Evolutionary conservation across 2,329 filamentous ascomycete genomes (phyloP).

Genomic region (Aspergillus vadensis): DNA sequence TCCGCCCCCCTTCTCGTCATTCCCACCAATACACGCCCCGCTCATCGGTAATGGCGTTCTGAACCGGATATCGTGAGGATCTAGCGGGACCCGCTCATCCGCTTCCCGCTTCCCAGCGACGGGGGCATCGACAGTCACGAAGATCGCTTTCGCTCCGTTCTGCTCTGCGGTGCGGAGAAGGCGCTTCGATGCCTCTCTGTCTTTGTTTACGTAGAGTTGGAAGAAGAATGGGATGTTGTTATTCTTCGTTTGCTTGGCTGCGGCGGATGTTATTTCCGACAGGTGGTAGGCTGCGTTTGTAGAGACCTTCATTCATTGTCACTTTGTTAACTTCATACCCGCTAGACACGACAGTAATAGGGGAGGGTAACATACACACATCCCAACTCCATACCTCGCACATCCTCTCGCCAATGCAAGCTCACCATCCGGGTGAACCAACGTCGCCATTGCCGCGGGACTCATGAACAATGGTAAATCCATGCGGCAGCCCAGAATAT

Average conservation of each 20-base stretch:
- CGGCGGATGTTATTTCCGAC: constrained; percentile 54
- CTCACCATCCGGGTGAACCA: constrained; percentile 68
- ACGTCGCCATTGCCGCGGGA: constrained; percentile 64
- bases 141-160: constrained; percentile 48
- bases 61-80: constrained; percentile 47
- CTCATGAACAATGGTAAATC: constrained; percentile 64
- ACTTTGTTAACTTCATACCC: background rate
- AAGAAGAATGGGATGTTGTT: constrained; percentile 49
- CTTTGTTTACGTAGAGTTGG: constrained; percentile 58
- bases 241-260: constrained; percentile 29
- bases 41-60: constrained; percentile 49
- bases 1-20: constrained; percentile 58
- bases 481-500: constrained; percentile 57
- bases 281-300: constrained; percentile 64
- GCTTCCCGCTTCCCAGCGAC: constrained; percentile 59
- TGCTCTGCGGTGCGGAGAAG: constrained; percentile 47
- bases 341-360: background rate
- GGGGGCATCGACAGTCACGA: constrained; percentile 60
- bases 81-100: constrained; percentile 53
- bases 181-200: constrained; percentile 52
- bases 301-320: constrained; percentile 51
- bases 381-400: constrained; percentile 55
- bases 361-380: constrained; percentile 46
- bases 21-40: constrained; percentile 39
- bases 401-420: constrained; percentile 58